A percentile compares a stretch with the other conserved stretches of the same genome.
Evolutionary conservation across 164 flowering plant genomes (phyloP).

Genomic region (Vitis rupestris): DNA sequence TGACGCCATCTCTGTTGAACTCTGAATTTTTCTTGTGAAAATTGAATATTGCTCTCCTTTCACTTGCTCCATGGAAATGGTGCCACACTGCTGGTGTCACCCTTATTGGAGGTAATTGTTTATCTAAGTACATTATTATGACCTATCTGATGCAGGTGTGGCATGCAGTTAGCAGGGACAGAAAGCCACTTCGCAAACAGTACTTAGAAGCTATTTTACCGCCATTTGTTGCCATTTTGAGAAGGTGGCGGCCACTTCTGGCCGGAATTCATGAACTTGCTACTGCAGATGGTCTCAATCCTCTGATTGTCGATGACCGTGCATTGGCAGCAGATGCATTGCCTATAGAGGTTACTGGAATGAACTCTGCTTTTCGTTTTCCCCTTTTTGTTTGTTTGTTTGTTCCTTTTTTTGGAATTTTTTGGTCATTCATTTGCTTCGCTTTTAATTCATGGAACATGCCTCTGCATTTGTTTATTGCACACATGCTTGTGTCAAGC

Average conservation of each 20-base stretch:
- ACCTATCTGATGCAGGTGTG: constrained; percentile 63
- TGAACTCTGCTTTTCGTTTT: constrained; percentile 10
- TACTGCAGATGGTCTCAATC: constrained; percentile 88
- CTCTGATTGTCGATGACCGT: constrained; percentile 85
- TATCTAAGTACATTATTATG: constrained; percentile 7
- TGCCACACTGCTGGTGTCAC: background rate
- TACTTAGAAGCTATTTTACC: constrained; percentile 92
- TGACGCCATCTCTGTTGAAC: background rate
- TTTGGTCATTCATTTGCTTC: too few species aligned
- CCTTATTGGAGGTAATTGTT: background rate
- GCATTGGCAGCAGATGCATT: constrained; percentile 98
- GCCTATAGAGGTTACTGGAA: constrained; percentile 79
- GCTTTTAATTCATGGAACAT: too few species aligned
- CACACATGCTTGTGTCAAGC: too few species aligned
- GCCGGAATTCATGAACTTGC: constrained; percentile 96
- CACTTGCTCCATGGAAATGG: background rate
- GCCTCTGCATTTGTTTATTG: too few species aligned
- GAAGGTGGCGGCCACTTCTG: constrained; percentile 97
- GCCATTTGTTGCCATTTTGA: constrained; percentile 89
- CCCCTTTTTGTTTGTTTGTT: background rate
- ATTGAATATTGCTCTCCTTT: background rate
- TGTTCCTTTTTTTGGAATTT: background rate
- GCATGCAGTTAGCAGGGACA: constrained; percentile 87
- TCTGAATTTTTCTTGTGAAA: background rate
- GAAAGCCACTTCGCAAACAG: constrained; percentile 79